A percentile compares a stretch with the other conserved stretches of the same genome.
These are phyloP conservation scores for Arthrinium phaeospermum DNA, from an alignment of 2,329 filamentous ascomycete species.

Conservation along the genomic window DNA sequence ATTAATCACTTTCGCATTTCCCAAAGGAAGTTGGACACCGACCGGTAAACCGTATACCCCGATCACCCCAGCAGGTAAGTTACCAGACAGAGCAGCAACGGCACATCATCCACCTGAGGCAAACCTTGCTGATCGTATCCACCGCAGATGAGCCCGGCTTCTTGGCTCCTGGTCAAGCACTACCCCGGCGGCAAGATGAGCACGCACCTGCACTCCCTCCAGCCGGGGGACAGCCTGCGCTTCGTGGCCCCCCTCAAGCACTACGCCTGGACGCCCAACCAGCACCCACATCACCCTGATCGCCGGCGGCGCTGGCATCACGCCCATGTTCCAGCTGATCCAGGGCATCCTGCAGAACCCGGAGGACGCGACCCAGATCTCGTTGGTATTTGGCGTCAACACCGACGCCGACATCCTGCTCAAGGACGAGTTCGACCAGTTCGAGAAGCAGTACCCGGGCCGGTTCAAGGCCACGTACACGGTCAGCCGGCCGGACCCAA, in stretches of 20 bases:
- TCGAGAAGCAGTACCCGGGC: conserved; percentile 55
- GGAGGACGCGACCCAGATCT: conserved; percentile 65
- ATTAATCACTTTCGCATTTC: conserved; percentile 65
- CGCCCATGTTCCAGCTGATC: conserved; percentile 70
- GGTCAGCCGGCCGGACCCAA: conserved; percentile 53
- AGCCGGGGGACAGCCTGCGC: conserved; percentile 65
- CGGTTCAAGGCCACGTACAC: conserved; percentile 65
- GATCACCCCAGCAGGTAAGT: conserved; percentile 55
- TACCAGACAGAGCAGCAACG: background rate
- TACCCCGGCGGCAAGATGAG: conserved; percentile 71
- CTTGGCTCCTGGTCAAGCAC: conserved; percentile 68
- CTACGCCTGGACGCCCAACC: conserved; percentile 59
- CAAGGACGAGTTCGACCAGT: conserved; percentile 57
- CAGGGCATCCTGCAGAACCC: conserved; percentile 67
- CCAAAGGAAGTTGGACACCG: conserved; percentile 62
- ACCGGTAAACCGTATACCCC: conserved; percentile 72
- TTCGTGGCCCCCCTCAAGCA: conserved; percentile 62
- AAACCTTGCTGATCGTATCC: background rate
- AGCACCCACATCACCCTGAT: conserved; percentile 64
- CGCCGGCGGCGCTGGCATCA: conserved; percentile 76
- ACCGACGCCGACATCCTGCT: conserved; percentile 67
- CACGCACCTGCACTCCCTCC: conserved; percentile 68
- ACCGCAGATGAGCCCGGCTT: conserved; percentile 58
- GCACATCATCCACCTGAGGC: background rate
- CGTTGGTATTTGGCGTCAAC: conserved; percentile 71